Conservation (phyloP, 179 eudicot species). For the Vitellaria paradoxa region DNA sequence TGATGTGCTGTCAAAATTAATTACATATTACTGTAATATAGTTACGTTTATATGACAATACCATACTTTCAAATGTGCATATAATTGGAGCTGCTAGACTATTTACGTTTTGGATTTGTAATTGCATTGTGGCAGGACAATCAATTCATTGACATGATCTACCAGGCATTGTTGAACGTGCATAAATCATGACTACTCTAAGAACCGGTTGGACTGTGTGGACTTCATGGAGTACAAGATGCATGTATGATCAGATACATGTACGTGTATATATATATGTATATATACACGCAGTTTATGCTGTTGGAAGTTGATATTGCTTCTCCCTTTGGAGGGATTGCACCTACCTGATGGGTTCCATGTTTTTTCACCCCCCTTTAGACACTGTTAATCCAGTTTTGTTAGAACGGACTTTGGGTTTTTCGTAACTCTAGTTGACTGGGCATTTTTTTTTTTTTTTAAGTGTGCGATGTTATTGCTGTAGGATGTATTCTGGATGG, state of each 20-base stretch:
- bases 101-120: neutral
- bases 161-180: conserved; percentile 59
- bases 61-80: too few relatives aligned
- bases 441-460: neutral
- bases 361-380: neutral
- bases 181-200: conserved; percentile 35
- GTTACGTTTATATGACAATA: too few relatives aligned
- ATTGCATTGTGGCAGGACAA: conserved; percentile 45
- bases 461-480: neutral
- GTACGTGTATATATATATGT: conserved; percentile 6
- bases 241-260: conserved; percentile 3
- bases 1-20: too few relatives aligned
- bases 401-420: neutral
- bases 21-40: too few relatives aligned
- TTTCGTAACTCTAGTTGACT: neutral
- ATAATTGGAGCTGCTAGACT: neutral
- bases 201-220: neutral
- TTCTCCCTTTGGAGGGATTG: neutral
- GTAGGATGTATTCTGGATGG: conserved; percentile 1
- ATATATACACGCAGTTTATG: neutral
- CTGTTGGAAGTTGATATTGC: neutral
- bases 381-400: neutral
- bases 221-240: conserved; percentile 8
- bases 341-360: neutral
- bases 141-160: conserved; percentile 67